A percentile compares a stretch with the other conserved stretches of the same genome.
These are phyloP conservation scores for Lactarius trivialis DNA, from an alignment of 768 basidiomycete genomes.

Conservation along the genomic window DNA sequence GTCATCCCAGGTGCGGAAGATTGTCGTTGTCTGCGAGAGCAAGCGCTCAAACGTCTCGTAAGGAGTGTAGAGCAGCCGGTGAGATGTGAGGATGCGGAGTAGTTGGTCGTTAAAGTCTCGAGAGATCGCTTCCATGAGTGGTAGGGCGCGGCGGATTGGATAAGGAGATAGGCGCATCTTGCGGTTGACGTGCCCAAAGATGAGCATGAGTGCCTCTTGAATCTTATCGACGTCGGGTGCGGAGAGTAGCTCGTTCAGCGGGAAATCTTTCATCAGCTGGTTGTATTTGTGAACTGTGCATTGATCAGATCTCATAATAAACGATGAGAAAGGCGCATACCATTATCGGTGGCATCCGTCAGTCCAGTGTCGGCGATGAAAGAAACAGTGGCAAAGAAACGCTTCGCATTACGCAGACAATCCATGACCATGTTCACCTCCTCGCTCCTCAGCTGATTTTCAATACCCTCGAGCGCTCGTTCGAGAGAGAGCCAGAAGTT, in stretches of 20 bases:
- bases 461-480: conserved; percentile 87
- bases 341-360: conserved; percentile 86
- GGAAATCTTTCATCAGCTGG: conserved; percentile 98
- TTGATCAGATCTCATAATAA: conserved; percentile 1
- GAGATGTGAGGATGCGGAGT: conserved; percentile 82
- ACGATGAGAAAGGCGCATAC: conserved; percentile 36
- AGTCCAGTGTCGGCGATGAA: conserved; percentile 97
- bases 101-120: conserved; percentile 96
- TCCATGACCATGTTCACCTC: conserved; percentile 93
- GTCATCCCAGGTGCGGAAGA: conserved; percentile 59
- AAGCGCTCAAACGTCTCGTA: conserved; percentile 92
- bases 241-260: conserved; percentile 91
- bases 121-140: conserved; percentile 96
- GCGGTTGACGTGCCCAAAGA: conserved; percentile 92
- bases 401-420: conserved; percentile 89
- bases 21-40: conserved; percentile 61
- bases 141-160: conserved; percentile 91
- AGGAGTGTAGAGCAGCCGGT: conserved; percentile 87
- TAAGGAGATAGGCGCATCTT: conserved; percentile 95
- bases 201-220: conserved; percentile 77
- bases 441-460: conserved; percentile 84
- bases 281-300: conserved; percentile 91
- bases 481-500: conserved; percentile 98
- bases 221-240: conserved; percentile 96
- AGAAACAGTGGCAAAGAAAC: conserved; percentile 94